Evolutionary conservation across 257 asterid species (phyloP).

Genomic region (Solanum chiquidenum): DNA sequence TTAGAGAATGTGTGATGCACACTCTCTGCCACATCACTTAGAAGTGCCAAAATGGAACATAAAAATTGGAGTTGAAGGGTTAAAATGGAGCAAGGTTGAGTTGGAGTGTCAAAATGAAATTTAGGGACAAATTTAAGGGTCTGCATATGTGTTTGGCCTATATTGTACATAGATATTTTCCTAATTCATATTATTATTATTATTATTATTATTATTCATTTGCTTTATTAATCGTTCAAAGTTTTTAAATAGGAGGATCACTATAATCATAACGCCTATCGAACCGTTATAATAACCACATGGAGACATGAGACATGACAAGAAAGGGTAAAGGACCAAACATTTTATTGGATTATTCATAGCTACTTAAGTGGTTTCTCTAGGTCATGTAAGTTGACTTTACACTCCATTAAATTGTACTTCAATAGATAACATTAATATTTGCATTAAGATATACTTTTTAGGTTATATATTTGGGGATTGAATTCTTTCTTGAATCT

Average conservation of each 20-base stretch:
- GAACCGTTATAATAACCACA: neutral
- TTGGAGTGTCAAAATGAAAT: no score
- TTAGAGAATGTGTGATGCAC: no score
- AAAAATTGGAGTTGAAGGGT: no score
- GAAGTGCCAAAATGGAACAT: no score
- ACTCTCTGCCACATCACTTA: no score
- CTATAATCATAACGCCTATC: neutral
- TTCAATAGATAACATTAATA: neutral
- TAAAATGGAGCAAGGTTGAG: no score
- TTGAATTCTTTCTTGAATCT: fast-evolving
- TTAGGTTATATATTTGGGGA: neutral
- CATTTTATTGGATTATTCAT: neutral
- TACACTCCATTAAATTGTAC: neutral
- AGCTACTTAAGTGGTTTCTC: neutral
- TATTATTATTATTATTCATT: neutral
- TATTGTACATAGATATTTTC: neutral
- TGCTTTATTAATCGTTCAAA: neutral
- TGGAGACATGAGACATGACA: neutral
- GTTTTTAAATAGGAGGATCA: neutral
- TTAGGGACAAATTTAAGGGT: no score
- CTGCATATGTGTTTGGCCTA: no score
- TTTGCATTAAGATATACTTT: neutral
- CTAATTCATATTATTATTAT: neutral
- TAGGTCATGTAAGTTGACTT: neutral
- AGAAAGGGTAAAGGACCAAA: neutral